These are phyloP conservation scores for Paracoccidioides brasiliensis DNA, from an alignment of 2,329 filamentous ascomycete species.

Conservation along the genomic window DNA sequence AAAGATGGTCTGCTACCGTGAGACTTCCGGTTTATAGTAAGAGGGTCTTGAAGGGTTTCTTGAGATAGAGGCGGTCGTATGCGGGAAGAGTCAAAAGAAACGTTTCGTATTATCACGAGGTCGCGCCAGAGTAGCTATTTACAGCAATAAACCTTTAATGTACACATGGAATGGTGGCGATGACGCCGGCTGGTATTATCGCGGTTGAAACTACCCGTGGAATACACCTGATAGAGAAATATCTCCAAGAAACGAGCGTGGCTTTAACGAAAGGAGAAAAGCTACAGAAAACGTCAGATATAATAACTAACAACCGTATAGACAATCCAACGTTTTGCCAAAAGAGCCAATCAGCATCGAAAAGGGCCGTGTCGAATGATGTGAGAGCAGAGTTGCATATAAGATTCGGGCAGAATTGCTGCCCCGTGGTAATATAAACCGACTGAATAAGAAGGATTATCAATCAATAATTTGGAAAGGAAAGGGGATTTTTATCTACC, in stretches of 20 bases:
- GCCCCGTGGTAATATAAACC: too few species aligned
- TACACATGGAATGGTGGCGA: neutral
- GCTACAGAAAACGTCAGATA: neutral
- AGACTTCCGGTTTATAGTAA: slow-evolving; percentile 8
- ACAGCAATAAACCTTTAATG: neutral
- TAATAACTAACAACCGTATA: neutral
- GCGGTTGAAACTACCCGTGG: neutral
- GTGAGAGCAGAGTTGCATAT: too few species aligned
- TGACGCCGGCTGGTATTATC: neutral
- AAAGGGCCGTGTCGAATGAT: too few species aligned
- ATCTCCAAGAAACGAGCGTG: neutral
- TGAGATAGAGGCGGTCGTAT: slow-evolving; percentile 9
- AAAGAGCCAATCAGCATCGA: too few species aligned
- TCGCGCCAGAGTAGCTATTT: slow-evolving; percentile 27
- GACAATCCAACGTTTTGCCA: neutral
- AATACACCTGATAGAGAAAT: neutral
- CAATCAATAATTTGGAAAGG: too few species aligned
- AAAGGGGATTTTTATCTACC: too few species aligned
- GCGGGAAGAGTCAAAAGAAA: slow-evolving; percentile 29
- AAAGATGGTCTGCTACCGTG: slow-evolving; percentile 23
- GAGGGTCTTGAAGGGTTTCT: slow-evolving; percentile 13
- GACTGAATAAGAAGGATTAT: too few species aligned
- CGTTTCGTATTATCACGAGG: slow-evolving; percentile 36
- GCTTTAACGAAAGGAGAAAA: neutral
- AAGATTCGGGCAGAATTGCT: too few species aligned